Percentiles rank a stretch among this genome's conserved stretches.
Conservation (phyloP, 805 yeast species). For the Pichia nanzhaoensis region DNA sequence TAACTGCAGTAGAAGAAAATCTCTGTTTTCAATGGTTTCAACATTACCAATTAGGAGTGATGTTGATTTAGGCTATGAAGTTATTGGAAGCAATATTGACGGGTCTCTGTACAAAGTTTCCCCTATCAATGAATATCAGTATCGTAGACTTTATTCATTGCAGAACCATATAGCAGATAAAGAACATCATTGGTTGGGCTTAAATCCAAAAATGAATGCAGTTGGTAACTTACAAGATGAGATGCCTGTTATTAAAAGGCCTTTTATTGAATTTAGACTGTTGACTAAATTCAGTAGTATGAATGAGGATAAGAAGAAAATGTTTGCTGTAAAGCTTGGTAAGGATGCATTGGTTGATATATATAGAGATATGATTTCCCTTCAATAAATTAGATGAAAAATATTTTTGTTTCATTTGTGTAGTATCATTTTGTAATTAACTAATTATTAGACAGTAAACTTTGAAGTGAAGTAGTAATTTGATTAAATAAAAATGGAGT, state of each 20-base stretch:
- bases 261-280: slow-evolving; percentile 58
- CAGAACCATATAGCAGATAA: slow-evolving; percentile 85
- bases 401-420: not conserved
- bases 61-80: slow-evolving; percentile 39
- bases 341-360: slow-evolving; percentile 51
- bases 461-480: too few species aligned
- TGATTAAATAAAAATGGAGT: too few species aligned
- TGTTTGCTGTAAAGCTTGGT: slow-evolving; percentile 51
- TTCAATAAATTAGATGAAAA: slow-evolving; percentile 17
- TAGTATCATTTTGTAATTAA: too few species aligned
- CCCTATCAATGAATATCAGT: slow-evolving; percentile 70
- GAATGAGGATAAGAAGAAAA: slow-evolving; percentile 50
- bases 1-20: slow-evolving; percentile 34
- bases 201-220: slow-evolving; percentile 71
- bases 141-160: slow-evolving; percentile 73
- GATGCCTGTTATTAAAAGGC: slow-evolving; percentile 42
- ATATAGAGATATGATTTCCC: slow-evolving; percentile 52
- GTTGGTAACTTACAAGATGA: slow-evolving; percentile 34
- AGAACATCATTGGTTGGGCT: slow-evolving; percentile 64
- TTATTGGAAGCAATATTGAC: slow-evolving; percentile 67
- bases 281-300: slow-evolving; percentile 47
- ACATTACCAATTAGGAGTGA: slow-evolving; percentile 27
- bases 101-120: slow-evolving; percentile 71
- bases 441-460: too few species aligned
- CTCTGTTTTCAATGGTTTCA: slow-evolving; percentile 25